Evolutionary conservation across 805 yeast genomes (phyloP), one percentile per base, ranked within the genome.

Genomic region (Cyberlindnera mississippiensis): DNA sequence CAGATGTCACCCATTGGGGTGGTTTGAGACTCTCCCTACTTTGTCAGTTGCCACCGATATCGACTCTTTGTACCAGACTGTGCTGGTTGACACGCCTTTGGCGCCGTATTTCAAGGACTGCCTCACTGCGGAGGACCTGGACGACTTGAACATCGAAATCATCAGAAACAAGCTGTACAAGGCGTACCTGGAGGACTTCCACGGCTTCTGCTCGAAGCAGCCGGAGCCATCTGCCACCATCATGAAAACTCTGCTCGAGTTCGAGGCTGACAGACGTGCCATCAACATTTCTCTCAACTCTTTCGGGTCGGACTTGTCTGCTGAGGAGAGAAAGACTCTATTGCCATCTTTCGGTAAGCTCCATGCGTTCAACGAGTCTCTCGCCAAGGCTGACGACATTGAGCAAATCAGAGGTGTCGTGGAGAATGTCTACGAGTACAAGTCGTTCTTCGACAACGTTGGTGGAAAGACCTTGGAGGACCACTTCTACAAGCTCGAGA

Each of bases 11-110:
- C 99, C 99, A 0, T 72, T 93, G 54, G 99, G 99, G 34, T 90
- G 97, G 96, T 93, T 93, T 59, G 99, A 93, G 55, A 91, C 98
- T 7, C 76, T 93, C 53, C 99, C 99, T 28, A 91, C 98, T 0
- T 73, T 93, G 44, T 78, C 93, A 13, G 93, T 91, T 37, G 97
- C 98, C 36, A 88, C 96, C 2, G 98, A 91, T 64, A 79, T 91
- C 43, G 96, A 89, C 56, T 80, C 93, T n/a, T 73, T 93, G 55
- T 93, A 91, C 68, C 84, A 84, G 56, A 85, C 95, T 1, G 99
- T 93, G 12, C 71, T 93, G 45, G 83, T 93, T 41, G 99, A 93
- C 66, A 93, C 99, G 6, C 99, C 99, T 5, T 75, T 93, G 60
- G 98, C 99, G 1, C 96, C 96, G 31, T 93, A 90, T 67, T 93